These are phyloP conservation scores for Hirsutella rhossiliensis DNA, from an alignment of 2,329 filamentous ascomycete genomes.

Conservation along the genomic window DNA sequence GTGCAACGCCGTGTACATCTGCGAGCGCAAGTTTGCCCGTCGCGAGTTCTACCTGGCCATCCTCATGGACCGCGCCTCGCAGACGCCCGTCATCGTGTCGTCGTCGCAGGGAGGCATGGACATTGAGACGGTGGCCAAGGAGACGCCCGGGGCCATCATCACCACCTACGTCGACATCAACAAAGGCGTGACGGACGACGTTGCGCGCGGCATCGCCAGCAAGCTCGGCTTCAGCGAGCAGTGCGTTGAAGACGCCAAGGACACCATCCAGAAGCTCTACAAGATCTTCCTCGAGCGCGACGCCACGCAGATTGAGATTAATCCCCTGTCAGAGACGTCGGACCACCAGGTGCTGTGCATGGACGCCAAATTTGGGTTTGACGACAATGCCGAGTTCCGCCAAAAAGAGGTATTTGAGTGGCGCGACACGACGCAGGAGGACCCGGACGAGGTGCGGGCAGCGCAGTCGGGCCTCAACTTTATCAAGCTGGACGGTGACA, in stretches of 20 bases:
- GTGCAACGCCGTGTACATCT: conserved; percentile 97
- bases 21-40: conserved; percentile 98
- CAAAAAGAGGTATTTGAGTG: conserved; percentile 92
- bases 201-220: conserved; percentile 77
- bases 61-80: conserved; percentile 89
- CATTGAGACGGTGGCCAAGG: conserved; percentile 97
- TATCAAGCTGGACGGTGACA: conserved; percentile 99
- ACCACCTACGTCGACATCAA: conserved; percentile 93
- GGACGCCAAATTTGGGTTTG: conserved; percentile 98
- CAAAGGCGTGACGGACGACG: conserved; percentile 86
- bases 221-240: conserved; percentile 96
- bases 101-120: conserved; percentile 99
- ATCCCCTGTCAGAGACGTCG: conserved; percentile 94
- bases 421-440: conserved; percentile 93
- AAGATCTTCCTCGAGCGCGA: conserved; percentile 98
- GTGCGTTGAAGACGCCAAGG: conserved; percentile 89
- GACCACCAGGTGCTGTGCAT: conserved; percentile 98
- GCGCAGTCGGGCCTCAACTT: conserved; percentile 95
- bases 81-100: conserved; percentile 90
- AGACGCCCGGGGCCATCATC: conserved; percentile 89
- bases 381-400: conserved; percentile 97
- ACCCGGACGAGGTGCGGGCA: conserved; percentile 93
- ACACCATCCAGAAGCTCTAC: conserved; percentile 98
- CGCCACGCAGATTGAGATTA: conserved; percentile 98
- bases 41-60: conserved; percentile 98